These are phyloP conservation scores for slime mould (Dictyostelium discoideum) DNA, from an alignment of 78 protist genomes.

Conservation along the genomic window DNA sequence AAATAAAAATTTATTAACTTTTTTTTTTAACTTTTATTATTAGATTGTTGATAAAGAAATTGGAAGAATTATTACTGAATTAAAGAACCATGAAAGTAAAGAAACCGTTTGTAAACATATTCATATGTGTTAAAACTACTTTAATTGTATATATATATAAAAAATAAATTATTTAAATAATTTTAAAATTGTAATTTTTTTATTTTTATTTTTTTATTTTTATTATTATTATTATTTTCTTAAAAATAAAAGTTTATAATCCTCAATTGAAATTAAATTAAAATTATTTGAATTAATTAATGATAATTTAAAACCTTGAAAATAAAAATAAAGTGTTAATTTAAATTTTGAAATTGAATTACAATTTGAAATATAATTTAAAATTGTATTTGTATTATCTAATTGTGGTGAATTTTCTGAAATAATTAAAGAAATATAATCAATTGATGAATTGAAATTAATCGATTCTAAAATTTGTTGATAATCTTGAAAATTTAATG, in stretches of 20 bases:
- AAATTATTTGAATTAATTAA: not conserved
- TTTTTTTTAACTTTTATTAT: too few relatives aligned
- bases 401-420: not conserved
- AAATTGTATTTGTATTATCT: not conserved
- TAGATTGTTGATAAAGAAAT: not conserved
- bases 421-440: not conserved
- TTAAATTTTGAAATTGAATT: not conserved
- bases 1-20: not conserved
- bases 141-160: too few relatives aligned
- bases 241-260: not conserved
- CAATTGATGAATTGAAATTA: not conserved
- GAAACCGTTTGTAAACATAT: not conserved
- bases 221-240: not conserved
- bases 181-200: too few relatives aligned
- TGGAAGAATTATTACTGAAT: not conserved
- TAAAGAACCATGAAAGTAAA: not conserved
- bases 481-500: not conserved
- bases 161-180: too few relatives aligned
- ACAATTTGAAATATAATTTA: not conserved
- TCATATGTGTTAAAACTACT: not conserved
- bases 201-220: too few relatives aligned
- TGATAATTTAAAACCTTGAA: constrained; percentile 2
- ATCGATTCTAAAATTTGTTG: not conserved
- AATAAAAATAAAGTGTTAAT: not conserved
- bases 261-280: not conserved